Evolutionary conservation across 2,329 filamentous ascomycete species (phyloP).

Genomic region (Madurella mycetomatis): DNA sequence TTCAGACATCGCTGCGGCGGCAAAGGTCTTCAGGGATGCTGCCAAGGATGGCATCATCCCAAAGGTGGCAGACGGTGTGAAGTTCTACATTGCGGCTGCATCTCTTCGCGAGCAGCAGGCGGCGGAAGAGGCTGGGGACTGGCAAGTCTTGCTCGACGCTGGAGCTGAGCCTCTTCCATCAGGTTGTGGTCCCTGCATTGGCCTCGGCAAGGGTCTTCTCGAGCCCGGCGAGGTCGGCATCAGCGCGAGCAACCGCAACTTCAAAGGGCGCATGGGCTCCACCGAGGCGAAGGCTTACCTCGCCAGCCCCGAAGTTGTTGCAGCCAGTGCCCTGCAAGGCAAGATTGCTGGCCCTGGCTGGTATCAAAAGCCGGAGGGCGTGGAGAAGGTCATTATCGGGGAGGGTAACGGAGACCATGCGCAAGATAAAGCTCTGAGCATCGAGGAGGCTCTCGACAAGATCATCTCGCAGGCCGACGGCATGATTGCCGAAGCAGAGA

Average conservation of each 20-base stretch:
- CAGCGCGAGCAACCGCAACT: slow-evolving; percentile 79
- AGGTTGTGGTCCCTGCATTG: slow-evolving; percentile 83
- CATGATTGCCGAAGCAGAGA: slow-evolving; percentile 52
- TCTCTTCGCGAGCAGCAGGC: slow-evolving; percentile 70
- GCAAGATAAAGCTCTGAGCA: slow-evolving; percentile 60
- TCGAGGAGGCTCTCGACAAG: slow-evolving; percentile 68
- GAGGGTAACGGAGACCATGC: slow-evolving; percentile 64
- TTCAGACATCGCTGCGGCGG: slow-evolving; percentile 77
- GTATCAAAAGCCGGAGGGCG: slow-evolving; percentile 54
- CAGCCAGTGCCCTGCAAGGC: slow-evolving; percentile 62
- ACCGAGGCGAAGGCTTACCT: slow-evolving; percentile 79
- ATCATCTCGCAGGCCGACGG: slow-evolving; percentile 65
- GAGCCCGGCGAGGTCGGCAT: slow-evolving; percentile 86
- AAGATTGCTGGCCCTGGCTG: too few relatives aligned
- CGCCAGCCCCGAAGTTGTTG: slow-evolving; percentile 84
- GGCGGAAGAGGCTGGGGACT: slow-evolving; percentile 78
- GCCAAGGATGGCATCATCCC: slow-evolving; percentile 59
- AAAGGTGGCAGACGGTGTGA: slow-evolving; percentile 69
- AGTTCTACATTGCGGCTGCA: slow-evolving; percentile 87
- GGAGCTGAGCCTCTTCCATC: slow-evolving; percentile 69
- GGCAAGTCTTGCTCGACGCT: slow-evolving; percentile 75
- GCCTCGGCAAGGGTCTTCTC: slow-evolving; percentile 62
- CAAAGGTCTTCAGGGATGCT: slow-evolving; percentile 78
- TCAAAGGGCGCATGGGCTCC: slow-evolving; percentile 85
- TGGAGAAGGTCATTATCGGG: slow-evolving; percentile 63